Percentiles rank a stretch among this genome's conserved stretches.
phyloP scores from a whole-genome alignment of 805 yeast species.

The Yamadazyma ubonensis region DNA sequence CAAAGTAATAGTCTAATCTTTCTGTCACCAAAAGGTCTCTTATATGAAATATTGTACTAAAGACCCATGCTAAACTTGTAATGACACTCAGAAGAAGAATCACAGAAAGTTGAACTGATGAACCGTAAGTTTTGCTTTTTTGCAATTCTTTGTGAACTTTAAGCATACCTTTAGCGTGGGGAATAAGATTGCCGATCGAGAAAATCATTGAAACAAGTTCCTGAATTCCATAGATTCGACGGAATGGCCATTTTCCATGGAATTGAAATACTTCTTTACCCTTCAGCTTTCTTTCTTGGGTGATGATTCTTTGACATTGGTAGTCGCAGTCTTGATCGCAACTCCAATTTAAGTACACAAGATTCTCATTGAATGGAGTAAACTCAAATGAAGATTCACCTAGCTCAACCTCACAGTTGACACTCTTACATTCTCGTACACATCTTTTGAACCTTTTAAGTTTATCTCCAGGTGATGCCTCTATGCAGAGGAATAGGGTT shows the following conservation, averaged over 20 bases:
- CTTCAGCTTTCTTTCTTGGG: conserved; percentile 47
- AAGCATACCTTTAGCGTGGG: conserved; percentile 50
- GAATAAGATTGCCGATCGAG: conserved; percentile 50
- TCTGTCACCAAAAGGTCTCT: conserved; percentile 82
- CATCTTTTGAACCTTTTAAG: conserved; percentile 58
- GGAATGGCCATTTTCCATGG: conserved; percentile 98
- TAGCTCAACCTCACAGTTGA: conserved; percentile 30
- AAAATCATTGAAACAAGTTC: conserved; percentile 80
- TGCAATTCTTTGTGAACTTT: conserved; percentile 20
- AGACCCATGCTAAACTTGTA: conserved; percentile 70
- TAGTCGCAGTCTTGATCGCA: conserved; percentile 86
- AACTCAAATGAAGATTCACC: conserved; percentile 34
- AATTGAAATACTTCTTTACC: conserved; percentile 72
- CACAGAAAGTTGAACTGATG: conserved; percentile 9
- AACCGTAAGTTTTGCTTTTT: conserved; percentile 10
- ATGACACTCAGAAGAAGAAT: conserved; percentile 5
- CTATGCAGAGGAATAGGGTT: conserved; percentile 4
- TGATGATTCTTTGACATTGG: conserved; percentile 80
- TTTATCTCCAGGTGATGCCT: conserved; percentile 62
- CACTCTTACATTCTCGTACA: conserved; percentile 46
- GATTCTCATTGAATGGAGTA: conserved; percentile 41
- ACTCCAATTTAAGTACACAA: conserved; percentile 63
- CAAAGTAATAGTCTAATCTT: conserved; percentile 85
- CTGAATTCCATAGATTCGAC: conserved; percentile 74
- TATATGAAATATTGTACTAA: conserved; percentile 83